A percentile compares a stretch with the other conserved stretches of the same genome.
Conservation (phyloP, 495 filamentous ascomycete genomes). For the Penicillium macrosclerotiorum region DNA sequence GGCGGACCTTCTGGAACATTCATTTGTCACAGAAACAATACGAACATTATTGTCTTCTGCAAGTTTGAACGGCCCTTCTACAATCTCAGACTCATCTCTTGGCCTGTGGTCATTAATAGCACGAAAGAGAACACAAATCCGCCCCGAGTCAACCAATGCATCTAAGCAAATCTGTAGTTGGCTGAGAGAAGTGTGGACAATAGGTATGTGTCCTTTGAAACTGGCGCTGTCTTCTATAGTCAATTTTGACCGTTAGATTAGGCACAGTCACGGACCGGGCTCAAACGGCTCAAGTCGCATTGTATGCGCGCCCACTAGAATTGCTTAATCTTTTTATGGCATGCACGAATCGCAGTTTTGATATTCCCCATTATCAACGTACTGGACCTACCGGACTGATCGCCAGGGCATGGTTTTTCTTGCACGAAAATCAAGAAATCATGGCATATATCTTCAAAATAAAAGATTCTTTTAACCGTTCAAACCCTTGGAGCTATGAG, state of each 20-base stretch:
- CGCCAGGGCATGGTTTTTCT: slow-evolving; percentile 36
- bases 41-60: slow-evolving; percentile 69
- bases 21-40: slow-evolving; percentile 58
- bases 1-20: slow-evolving; percentile 59
- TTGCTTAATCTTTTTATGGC: slow-evolving; percentile 38
- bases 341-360: slow-evolving; percentile 38
- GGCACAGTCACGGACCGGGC: slow-evolving; percentile 37
- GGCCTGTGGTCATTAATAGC: slow-evolving; percentile 65
- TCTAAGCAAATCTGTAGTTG: slow-evolving; percentile 72
- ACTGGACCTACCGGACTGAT: slow-evolving; percentile 29
- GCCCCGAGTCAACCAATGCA: slow-evolving; percentile 62
- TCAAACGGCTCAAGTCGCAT: slow-evolving; percentile 40
- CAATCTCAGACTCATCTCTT: slow-evolving; percentile 77
- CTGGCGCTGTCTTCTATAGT: too few relatives aligned
- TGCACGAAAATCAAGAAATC: slow-evolving; percentile 30
- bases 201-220: too few relatives aligned
- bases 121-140: slow-evolving; percentile 50
- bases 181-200: slow-evolving; percentile 76
- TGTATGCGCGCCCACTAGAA: slow-evolving; percentile 40
- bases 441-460: slow-evolving; percentile 39
- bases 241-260: too few relatives aligned
- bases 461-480: slow-evolving; percentile 16
- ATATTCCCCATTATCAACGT: slow-evolving; percentile 16
- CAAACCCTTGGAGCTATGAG: slow-evolving; percentile 29
- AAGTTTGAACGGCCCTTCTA: slow-evolving; percentile 76